These are phyloP conservation scores for Metarhizium album DNA, from an alignment of 2,329 filamentous ascomycete genomes.

Conservation along the genomic window DNA sequence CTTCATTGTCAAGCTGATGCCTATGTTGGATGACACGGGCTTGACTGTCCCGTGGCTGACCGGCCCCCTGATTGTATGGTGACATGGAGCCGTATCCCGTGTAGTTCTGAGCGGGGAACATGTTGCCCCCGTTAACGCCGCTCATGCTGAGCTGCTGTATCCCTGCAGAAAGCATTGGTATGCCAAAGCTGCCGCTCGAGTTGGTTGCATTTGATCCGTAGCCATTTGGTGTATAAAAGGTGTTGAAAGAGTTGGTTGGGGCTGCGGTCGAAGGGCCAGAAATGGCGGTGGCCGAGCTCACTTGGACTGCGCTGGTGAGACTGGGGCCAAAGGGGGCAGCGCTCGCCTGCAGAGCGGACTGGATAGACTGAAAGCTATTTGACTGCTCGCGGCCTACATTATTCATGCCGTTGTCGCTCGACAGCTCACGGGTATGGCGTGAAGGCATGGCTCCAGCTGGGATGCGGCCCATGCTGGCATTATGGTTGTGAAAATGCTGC, in stretches of 20 bases:
- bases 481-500: slow-evolving; percentile 64
- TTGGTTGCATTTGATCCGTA: slow-evolving; percentile 18
- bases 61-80: slow-evolving; percentile 32
- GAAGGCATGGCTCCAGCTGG: slow-evolving; percentile 54
- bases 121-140: slow-evolving; percentile 26
- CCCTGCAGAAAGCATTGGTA: slow-evolving; percentile 49
- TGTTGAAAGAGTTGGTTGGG: slow-evolving; percentile 19
- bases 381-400: slow-evolving; percentile 33
- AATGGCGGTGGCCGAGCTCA: slow-evolving; percentile 14
- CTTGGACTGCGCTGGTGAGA: slow-evolving; percentile 18
- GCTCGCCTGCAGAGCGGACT: slow-evolving; percentile 68
- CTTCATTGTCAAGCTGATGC: slow-evolving; percentile 63
- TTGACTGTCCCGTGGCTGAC: slow-evolving; percentile 61
- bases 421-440: slow-evolving; percentile 65
- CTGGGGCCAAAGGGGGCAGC: slow-evolving; percentile 69
- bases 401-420: slow-evolving; percentile 33
- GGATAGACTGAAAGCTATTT: slow-evolving; percentile 46
- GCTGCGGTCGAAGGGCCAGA: slow-evolving; percentile 15
- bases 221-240: slow-evolving; percentile 21
- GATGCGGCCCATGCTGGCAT: slow-evolving; percentile 71
- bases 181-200: slow-evolving; percentile 15
- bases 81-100: slow-evolving; percentile 43
- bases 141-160: slow-evolving; percentile 56
- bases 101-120: slow-evolving; percentile 49
- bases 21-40: slow-evolving; percentile 65